Conservation (phyloP, 2,329 filamentous ascomycete genomes). For the Sphaceloma murrayae region DNA sequence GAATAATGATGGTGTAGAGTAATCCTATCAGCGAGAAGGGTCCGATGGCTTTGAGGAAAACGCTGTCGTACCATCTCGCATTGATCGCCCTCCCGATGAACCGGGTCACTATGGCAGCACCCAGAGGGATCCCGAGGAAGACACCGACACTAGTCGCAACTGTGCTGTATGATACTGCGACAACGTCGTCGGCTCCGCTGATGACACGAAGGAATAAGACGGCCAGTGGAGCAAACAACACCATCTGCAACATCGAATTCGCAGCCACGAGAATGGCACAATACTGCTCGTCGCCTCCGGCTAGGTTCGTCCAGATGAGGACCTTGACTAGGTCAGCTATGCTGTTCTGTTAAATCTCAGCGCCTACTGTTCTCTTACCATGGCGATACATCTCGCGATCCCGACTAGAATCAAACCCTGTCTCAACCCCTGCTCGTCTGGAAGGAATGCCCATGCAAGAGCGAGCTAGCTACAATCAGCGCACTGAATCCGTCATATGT, state of each 20-base stretch:
- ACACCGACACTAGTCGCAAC: slow-evolving; percentile 74
- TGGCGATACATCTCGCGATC: slow-evolving; percentile 76
- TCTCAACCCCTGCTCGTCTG: slow-evolving; percentile 39
- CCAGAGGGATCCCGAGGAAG: slow-evolving; percentile 74
- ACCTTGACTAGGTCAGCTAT: slow-evolving; percentile 32
- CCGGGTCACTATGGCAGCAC: slow-evolving; percentile 67
- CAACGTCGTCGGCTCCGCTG: slow-evolving; percentile 34
- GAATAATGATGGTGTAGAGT: slow-evolving; percentile 74
- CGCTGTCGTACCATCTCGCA: slow-evolving; percentile 55
- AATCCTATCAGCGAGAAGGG: slow-evolving; percentile 75
- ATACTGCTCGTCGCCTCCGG: slow-evolving; percentile 69
- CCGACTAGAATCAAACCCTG: slow-evolving; percentile 72
- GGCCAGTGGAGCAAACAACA: slow-evolving; percentile 39
- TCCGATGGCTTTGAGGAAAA: slow-evolving; percentile 59
- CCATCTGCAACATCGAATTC: slow-evolving; percentile 41
- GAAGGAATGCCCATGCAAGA: slow-evolving; percentile 55
- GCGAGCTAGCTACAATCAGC: slow-evolving; percentile 26
- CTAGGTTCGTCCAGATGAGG: slow-evolving; percentile 68
- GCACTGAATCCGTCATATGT: not conserved
- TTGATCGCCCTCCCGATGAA: slow-evolving; percentile 48
- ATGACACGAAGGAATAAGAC: slow-evolving; percentile 56
- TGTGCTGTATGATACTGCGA: slow-evolving; percentile 48
- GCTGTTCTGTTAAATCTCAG: too few species aligned
- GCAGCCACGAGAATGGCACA: slow-evolving; percentile 53
- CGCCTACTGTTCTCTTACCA: too few species aligned